Base-by-base conservation (phyloP, 1,284 basidiomycete genomes). In the Melampsora americana region DNA sequence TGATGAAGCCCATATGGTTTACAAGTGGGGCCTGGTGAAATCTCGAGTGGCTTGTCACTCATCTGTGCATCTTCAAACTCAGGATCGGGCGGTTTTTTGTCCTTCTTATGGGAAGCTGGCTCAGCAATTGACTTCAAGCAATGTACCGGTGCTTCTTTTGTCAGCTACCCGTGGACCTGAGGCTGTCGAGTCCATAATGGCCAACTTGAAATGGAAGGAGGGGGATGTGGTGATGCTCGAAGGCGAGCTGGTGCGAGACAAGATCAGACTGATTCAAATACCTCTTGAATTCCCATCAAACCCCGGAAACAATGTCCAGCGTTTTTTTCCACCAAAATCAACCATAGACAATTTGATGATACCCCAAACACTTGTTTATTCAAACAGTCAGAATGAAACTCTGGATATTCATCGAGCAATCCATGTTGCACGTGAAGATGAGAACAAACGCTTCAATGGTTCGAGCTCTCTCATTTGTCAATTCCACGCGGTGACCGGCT, bases 1-100 rank as follows among this genome's bases (percentile, higher is more conserved):
- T 35, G 65, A 66, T 23, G 65, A 66, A 48, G 65, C 65, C 1
- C 65, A 66, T 23, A 66, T 66, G 65, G 28, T 66, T 26, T 65
- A 65, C 32, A 12, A 12, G n/a, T 66, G 65, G 65, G 65, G 65
- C 11, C 65, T 66, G 12, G 44, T 66, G 9, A 30, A 42, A 48
- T 66, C 32, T 5, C 65, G 44, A 12, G 14, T 18, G 56, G 35
- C 42, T 48, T 18, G 56, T 53, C 66, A 26, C 2, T 50, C 56
- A 1, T 50, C 28, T 14, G 56, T 42, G 5, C 56, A 50, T 53
- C 7, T 2, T 35, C 26, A 28, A 26, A 26, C 48, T 20, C 32
- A 50, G 23, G 66, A 68, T 48, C 44, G 16, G 4, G 66, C 9
- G 3, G 44, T 48, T 5, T 68, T 68, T 32, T 28, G 66, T 4